These are phyloP conservation scores for Saturnispora sanitii DNA, from an alignment of 805 yeast species.

Conservation along the genomic window DNA sequence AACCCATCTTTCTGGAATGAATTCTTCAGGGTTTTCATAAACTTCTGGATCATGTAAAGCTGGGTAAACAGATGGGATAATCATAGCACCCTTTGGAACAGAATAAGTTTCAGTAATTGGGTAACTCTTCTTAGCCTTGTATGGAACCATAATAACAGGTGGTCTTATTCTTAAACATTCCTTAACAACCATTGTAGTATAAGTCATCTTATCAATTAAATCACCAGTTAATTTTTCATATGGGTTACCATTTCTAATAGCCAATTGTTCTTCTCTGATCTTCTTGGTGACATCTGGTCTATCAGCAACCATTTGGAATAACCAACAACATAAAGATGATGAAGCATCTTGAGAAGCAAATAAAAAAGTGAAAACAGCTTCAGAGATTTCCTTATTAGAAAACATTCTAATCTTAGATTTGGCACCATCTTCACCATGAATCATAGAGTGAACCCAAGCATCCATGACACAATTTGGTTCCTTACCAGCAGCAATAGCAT, in stretches of 20 bases:
- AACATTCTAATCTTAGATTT: slow-evolving; percentile 67
- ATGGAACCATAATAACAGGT: slow-evolving; percentile 97
- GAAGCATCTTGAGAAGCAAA: slow-evolving; percentile 98
- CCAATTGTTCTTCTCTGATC: slow-evolving; percentile 85
- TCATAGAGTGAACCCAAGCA: slow-evolving; percentile 86
- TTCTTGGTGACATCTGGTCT: slow-evolving; percentile 83
- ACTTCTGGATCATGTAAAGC: slow-evolving; percentile 96
- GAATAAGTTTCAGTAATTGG: slow-evolving; percentile 77
- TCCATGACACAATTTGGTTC: slow-evolving; percentile 86
- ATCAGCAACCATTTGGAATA: slow-evolving; percentile 92
- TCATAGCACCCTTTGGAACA: slow-evolving; percentile 96
- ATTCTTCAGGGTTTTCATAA: slow-evolving; percentile 87
- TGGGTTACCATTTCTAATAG: slow-evolving; percentile 72
- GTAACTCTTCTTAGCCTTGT: slow-evolving; percentile 78
- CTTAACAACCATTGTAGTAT: slow-evolving; percentile 83
- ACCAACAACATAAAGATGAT: slow-evolving; percentile 95
- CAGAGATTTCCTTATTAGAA: slow-evolving; percentile 84
- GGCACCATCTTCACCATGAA: slow-evolving; percentile 28
- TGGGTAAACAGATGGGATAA: slow-evolving; percentile 92
- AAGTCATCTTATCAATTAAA: slow-evolving; percentile 75
- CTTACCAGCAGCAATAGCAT: slow-evolving; percentile 67
- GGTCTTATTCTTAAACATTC: slow-evolving; percentile 93
- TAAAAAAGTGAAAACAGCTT: slow-evolving; percentile 90
- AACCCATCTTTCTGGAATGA: slow-evolving; percentile 93
- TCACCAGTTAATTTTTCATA: slow-evolving; percentile 50